Evolutionary conservation across 257 asterid genomes (phyloP).

Genomic region (Ligustrum vulgare): DNA sequence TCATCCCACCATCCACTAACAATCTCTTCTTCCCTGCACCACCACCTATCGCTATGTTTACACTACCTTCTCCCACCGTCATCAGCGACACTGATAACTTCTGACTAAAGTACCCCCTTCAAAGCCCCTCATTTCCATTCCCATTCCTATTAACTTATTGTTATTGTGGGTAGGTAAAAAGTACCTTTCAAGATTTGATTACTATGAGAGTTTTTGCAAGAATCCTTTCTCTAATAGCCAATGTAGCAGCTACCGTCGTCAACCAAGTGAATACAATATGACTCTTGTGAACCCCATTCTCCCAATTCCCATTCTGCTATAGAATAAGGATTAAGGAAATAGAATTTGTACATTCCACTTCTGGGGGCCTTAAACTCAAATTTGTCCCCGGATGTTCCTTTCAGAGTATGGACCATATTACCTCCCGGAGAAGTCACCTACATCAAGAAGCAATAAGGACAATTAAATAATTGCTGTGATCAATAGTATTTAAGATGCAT

Average conservation of each 20-base stretch:
- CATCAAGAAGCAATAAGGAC: slow-evolving; percentile 22
- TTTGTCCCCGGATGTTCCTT: slow-evolving; percentile 70
- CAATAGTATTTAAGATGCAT: too few relatives aligned
- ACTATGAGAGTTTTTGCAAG: slow-evolving; percentile 12
- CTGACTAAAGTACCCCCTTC: slow-evolving; percentile 36
- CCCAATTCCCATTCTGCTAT: slow-evolving; percentile 74
- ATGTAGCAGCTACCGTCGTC: slow-evolving; percentile 63
- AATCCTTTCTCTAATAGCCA: slow-evolving; percentile 42
- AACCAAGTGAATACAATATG: slow-evolving; percentile 62
- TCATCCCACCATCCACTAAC: slow-evolving; percentile 36
- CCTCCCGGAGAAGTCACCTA: slow-evolving; percentile 74
- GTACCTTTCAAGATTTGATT: slow-evolving; percentile 46
- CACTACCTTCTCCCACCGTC: slow-evolving; percentile 45
- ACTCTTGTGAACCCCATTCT: slow-evolving; percentile 52
- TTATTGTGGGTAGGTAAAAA: slow-evolving; percentile 40
- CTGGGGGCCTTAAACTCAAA: slow-evolving; percentile 76
- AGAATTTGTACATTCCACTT: slow-evolving; percentile 86
- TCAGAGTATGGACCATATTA: slow-evolving; percentile 44
- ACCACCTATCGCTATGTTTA: slow-evolving; percentile 28
- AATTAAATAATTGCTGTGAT: slow-evolving; percentile 10
- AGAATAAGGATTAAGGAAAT: slow-evolving; percentile 73
- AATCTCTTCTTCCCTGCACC: slow-evolving; percentile 46
- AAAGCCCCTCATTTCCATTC: slow-evolving; percentile 21
- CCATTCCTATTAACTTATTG: neutral
- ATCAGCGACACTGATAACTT: slow-evolving; percentile 45